Percentiles rank a stretch among this genome's conserved stretches.
These are phyloP conservation scores for Alternaria atra DNA, from an alignment of 2,329 filamentous ascomycete genomes.

Conservation along the genomic window DNA sequence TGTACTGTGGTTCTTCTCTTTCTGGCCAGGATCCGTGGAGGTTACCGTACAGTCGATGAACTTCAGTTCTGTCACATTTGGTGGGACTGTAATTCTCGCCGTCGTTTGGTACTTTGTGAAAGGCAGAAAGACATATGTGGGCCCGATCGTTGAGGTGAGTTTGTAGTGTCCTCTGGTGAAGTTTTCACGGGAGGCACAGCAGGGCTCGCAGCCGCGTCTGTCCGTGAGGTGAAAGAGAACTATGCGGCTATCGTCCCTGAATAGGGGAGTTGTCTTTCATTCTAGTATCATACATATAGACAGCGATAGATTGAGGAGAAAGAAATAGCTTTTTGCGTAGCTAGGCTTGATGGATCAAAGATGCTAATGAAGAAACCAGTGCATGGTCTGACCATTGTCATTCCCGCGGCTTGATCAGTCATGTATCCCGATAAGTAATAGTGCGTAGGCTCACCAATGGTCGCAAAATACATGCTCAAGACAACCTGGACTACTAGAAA, in stretches of 20 bases:
- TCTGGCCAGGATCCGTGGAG: constrained; percentile 18
- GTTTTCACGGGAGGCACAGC: neutral
- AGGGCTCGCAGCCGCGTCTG: neutral
- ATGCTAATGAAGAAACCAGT: neutral
- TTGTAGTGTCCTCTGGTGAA: neutral
- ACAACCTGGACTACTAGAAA: no score
- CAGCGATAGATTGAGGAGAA: neutral
- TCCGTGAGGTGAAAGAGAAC: neutral
- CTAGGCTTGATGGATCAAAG: neutral
- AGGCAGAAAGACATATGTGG: constrained; percentile 27
- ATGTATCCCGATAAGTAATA: neutral
- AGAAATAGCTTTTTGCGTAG: neutral
- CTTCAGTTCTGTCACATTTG: constrained; percentile 28
- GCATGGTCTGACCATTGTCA: neutral
- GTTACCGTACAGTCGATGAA: constrained; percentile 24
- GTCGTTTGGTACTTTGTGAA: constrained; percentile 19
- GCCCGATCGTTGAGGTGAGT: constrained; percentile 23
- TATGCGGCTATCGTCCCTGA: neutral
- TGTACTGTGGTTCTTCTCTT: constrained; percentile 26
- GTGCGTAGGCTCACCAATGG: neutral
- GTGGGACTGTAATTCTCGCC: constrained; percentile 17
- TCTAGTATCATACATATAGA: neutral
- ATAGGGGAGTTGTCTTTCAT: neutral
- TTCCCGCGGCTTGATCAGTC: neutral
- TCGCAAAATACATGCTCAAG: neutral